phyloP scores from a whole-genome alignment of 1,139 yeast genomes.

The Suhomyces chickasaworum region DNA sequence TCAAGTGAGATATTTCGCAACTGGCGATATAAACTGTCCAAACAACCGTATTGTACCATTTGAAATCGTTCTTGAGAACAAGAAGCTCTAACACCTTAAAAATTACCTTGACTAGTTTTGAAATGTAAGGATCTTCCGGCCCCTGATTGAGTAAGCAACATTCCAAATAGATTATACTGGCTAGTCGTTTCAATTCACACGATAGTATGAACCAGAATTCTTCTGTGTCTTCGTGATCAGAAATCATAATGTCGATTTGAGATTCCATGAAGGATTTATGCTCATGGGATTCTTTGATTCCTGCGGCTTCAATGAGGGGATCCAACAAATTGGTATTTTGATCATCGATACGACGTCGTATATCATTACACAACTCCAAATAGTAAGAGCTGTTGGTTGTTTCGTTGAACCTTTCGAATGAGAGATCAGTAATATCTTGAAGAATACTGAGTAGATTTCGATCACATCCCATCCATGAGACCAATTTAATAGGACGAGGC shows the following conservation, averaged over 20 bases:
- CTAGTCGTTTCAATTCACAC: constrained; percentile 31
- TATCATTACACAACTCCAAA: constrained; percentile 9
- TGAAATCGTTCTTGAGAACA: constrained; percentile 29
- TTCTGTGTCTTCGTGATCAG: constrained; percentile 18
- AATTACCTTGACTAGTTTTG: constrained; percentile 20
- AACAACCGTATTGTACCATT: constrained; percentile 28
- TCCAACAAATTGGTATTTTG: constrained; percentile 18
- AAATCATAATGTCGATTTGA: constrained; percentile 14
- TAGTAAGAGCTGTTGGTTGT: constrained; percentile 23
- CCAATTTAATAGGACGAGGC: constrained; percentile 15
- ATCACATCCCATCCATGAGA: constrained; percentile 35
- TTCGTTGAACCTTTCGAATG: constrained; percentile 25
- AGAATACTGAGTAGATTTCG: constrained; percentile 27
- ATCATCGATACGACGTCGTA: constrained; percentile 13
- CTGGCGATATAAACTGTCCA: constrained; percentile 33
- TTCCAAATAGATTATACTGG: constrained; percentile 29
- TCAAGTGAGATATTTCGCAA: constrained; percentile 26
- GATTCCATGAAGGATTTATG: constrained; percentile 13
- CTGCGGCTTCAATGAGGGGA: constrained; percentile 12
- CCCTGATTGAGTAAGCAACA: constrained; percentile 26
- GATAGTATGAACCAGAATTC: constrained; percentile 31
- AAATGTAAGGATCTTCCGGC: constrained; percentile 21
- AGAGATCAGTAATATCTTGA: constrained; percentile 39
- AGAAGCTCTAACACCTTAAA: constrained; percentile 26
- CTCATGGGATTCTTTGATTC: constrained; percentile 3